Evolutionary conservation across 352 stramenopile genomes (phyloP), one percentile per base, ranked within the genome.

Genomic region (Phytopythium kandeliae): DNA sequence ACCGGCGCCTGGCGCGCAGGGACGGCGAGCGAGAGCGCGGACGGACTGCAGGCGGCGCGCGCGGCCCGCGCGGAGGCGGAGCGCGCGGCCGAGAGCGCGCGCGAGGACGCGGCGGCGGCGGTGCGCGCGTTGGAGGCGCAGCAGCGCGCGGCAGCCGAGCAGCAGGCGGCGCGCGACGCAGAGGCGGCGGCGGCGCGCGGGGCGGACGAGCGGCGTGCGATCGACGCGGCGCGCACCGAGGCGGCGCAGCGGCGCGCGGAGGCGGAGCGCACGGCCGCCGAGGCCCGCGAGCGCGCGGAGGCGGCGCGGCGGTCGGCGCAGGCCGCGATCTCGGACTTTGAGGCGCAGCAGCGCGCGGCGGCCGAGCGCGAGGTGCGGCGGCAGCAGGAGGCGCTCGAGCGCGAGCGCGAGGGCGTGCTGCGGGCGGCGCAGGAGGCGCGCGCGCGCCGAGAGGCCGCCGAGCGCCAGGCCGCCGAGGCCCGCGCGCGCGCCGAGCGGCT

Each of bases 241-340:
- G 75, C 75, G 0, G 46, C 65, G 22, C 70, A 53, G 28, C 71
- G 69, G 9, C 74, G 79, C 19, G 60, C 71, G 38, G 76, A 85
- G 35, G 79, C 82, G 26, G 82, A 93, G 48, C 66, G 70, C 4
- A 46, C 65, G 17, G 82, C 82, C 15, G 62, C 58, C 28, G 70
- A 87, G 13, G 79, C 82, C 1, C 75, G 79, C 19, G 82, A 89
- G 34, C 69, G 77, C 13, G 78, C 78, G 1, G 78, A 92, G 24
- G 66, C 76, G 6, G 78, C 84, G 58, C 60, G 72, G 3, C 51
- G 72, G 13, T 85, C 74, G n/a, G 79, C 79, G 15, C 60, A 83
- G 57, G 69, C 54, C 21, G 80, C 77, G 10, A 73, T 91, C 44
- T 61, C 57, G 22, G 76, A 91, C 42, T 87, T 76, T 26, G 79